These are phyloP conservation scores for Colletotrichum lentis DNA, from an alignment of 2,329 filamentous ascomycete species.

Conservation along the genomic window DNA sequence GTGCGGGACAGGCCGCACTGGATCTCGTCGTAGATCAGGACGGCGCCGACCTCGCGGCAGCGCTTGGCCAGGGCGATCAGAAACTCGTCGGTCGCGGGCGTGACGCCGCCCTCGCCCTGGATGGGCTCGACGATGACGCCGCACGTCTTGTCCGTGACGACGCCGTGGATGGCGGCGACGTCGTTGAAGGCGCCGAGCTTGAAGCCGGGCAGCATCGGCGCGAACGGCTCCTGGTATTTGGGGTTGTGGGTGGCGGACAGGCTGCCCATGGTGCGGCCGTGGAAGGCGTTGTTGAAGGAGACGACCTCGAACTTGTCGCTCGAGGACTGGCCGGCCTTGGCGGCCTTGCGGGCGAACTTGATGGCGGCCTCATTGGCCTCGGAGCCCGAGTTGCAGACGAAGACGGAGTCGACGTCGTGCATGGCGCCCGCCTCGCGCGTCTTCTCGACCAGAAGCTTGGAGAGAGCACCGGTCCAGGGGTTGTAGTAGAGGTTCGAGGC, in stretches of 20 bases:
- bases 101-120: slow-evolving; percentile 94
- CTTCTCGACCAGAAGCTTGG: slow-evolving; percentile 82
- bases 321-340: slow-evolving; percentile 75
- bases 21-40: slow-evolving; percentile 96
- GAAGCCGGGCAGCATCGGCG: slow-evolving; percentile 95
- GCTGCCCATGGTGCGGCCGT: slow-evolving; percentile 94
- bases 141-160: slow-evolving; percentile 87
- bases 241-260: slow-evolving; percentile 97
- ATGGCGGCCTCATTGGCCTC: slow-evolving; percentile 98
- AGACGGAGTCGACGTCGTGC: slow-evolving; percentile 80
- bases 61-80: slow-evolving; percentile 82
- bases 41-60: slow-evolving; percentile 85
- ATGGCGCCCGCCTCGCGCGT: slow-evolving; percentile 83
- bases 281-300: slow-evolving; percentile 91
- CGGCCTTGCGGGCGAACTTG: slow-evolving; percentile 94
- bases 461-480: slow-evolving; percentile 90
- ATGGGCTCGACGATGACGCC: slow-evolving; percentile 97
- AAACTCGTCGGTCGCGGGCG: slow-evolving; percentile 84
- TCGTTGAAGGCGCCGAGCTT: slow-evolving; percentile 88
- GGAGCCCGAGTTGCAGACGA: slow-evolving; percentile 94
- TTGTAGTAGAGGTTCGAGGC: slow-evolving; percentile 98
- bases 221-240: slow-evolving; percentile 95
- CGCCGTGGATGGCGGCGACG: slow-evolving; percentile 70
- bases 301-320: slow-evolving; percentile 84
- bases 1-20: slow-evolving; percentile 92